A percentile compares a stretch with the other conserved stretches of the same genome.
Evolutionary conservation across 495 filamentous ascomycete genomes (phyloP).

Genomic region (Lophiotrema nucula): DNA sequence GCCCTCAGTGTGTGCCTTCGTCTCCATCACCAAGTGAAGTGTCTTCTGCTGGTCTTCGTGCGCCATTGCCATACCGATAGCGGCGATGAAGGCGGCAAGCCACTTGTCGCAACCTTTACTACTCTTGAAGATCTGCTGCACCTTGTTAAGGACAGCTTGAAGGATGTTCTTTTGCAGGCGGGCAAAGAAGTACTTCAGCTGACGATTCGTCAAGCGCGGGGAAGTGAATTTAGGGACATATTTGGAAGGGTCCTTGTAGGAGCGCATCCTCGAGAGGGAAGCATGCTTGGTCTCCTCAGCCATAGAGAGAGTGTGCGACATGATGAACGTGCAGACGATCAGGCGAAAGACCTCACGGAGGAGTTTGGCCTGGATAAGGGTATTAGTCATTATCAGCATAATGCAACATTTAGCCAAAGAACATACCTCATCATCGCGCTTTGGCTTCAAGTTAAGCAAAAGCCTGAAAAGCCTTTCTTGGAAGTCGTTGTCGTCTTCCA

Average conservation of each 20-base stretch:
- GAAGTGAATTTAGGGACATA: constrained; percentile 29
- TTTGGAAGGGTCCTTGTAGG: constrained; percentile 5
- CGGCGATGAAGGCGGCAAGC: constrained; percentile 40
- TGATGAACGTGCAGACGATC: constrained; percentile 42
- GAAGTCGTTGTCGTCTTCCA: constrained; percentile 40
- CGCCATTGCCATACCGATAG: constrained; percentile 41
- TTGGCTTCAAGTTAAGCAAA: constrained; percentile 35
- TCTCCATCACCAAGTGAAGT: constrained; percentile 39
- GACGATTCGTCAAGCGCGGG: constrained; percentile 44
- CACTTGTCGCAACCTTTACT: constrained; percentile 37
- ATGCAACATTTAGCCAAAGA: too few relatives aligned
- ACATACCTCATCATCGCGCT: constrained; percentile 36
- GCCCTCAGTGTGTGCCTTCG: constrained; percentile 27
- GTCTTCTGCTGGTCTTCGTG: constrained; percentile 43
- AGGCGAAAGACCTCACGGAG: constrained; percentile 40
- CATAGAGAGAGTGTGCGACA: constrained; percentile 42
- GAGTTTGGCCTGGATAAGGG: constrained; percentile 28
- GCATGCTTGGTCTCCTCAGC: constrained; percentile 29
- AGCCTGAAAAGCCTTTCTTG: constrained; percentile 35
- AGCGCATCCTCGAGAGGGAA: constrained; percentile 30
- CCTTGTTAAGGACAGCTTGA: constrained; percentile 38
- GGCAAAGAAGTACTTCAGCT: constrained; percentile 45
- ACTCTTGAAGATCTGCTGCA: constrained; percentile 39
- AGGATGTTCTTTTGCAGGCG: constrained; percentile 35
- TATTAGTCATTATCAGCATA: too few relatives aligned